phyloP scores from a whole-genome alignment of 331 rosid genomes.

The Spiraea crenata region DNA sequence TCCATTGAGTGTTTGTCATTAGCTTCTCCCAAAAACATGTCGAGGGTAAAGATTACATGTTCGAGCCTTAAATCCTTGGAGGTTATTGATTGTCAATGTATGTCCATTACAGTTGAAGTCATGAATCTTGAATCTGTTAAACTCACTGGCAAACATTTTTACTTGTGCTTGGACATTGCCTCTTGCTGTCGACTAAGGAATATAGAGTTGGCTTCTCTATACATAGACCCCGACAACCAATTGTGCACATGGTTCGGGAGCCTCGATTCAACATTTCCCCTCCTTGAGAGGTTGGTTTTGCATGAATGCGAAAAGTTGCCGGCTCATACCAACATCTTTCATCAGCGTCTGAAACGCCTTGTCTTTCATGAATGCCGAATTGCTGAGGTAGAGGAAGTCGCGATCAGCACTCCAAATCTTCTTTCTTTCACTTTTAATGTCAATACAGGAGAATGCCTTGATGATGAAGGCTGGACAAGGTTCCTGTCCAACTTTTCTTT shows the following conservation, averaged over 20 bases:
- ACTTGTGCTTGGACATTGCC: neutral
- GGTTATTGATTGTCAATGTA: too few species aligned
- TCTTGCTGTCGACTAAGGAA: neutral
- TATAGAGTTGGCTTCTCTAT: neutral
- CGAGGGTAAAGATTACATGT: too few species aligned
- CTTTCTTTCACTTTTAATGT: neutral
- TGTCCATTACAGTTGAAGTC: too few species aligned
- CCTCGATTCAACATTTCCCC: neutral
- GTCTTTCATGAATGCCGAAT: neutral
- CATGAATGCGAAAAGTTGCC: neutral
- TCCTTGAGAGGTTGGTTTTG: constrained; percentile 5
- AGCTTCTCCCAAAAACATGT: too few species aligned
- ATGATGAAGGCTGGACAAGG: too few species aligned
- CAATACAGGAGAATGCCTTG: too few species aligned
- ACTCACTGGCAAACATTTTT: neutral
- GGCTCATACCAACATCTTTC: too few species aligned
- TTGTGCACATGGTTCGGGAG: neutral
- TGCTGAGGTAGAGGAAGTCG: neutral
- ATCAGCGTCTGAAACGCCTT: neutral
- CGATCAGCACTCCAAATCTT: constrained; percentile 17
- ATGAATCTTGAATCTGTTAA: neutral
- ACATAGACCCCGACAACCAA: neutral
- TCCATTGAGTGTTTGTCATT: too few species aligned
- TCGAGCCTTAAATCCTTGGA: too few species aligned
- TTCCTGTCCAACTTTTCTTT: neutral